Base-by-base conservation (phyloP, 1,284 basidiomycete species). In the Trichosporon coremiiforme region DNA sequence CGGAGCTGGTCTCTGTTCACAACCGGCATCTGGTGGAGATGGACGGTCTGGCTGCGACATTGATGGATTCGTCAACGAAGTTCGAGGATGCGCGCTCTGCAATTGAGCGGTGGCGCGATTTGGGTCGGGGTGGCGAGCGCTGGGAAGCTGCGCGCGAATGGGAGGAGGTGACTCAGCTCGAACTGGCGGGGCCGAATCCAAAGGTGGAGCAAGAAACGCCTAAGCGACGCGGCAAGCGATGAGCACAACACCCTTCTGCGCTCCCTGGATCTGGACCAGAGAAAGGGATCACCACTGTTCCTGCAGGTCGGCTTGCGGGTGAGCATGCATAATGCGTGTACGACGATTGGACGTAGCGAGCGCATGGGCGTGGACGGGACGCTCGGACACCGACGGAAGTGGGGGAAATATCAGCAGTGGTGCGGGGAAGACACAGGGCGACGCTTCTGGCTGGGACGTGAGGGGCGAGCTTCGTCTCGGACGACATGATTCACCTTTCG, bases 71-170 rank as follows among this genome's bases (percentile, higher is more conserved):
- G 15, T 53, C 73, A 1, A 79, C 81, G 0, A 60, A 71, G 4
- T 83, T 82, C 63, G 80, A 83, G 38, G 74, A 75, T 25, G 76
- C 79, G 22, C 80, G 78, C 33, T 60, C 74, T 2, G 72, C 77
- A 2, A 72, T 83, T 12, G 81, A 83, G 67, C 70, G 73, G 2
- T 83, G 80, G 80, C 71, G 78, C 6, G 80, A 81, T 66, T 66
- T 80, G 8, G 73, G 72, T 5, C 67, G 70, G 0, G 76, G 75
- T 17, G 81, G 81, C 0, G 76, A 78, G 45, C 55, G 80, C 33
- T 78, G 75, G 72, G 69, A 75, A 2, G 74, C 64, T 2, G 76
- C 77, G n/a, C 66, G 76, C n/a, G 81, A 83, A 66, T 83, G 81
- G 81, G 78, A 81, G 68, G 80, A 80, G 69, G 66, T 81, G 62